Percentiles rank a stretch among this genome's conserved stretches.
Evolutionary conservation across 176 grass and related monocot species (phyloP).

Genomic region (Pontederia paniculata): DNA sequence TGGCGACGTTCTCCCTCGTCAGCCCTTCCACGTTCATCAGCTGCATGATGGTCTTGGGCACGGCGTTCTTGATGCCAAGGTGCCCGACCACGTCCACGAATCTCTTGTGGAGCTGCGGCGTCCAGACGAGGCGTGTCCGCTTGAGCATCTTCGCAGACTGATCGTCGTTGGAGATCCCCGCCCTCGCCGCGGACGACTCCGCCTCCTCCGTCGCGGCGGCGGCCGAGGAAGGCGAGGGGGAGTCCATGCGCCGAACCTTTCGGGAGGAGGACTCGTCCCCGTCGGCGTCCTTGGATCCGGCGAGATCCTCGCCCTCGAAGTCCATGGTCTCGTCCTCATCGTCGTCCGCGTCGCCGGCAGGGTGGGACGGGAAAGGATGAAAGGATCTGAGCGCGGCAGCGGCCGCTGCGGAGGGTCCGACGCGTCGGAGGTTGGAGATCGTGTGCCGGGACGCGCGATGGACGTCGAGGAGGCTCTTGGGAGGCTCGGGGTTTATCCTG

Average conservation of each 20-base stretch:
- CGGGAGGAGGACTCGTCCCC: constrained; percentile 1
- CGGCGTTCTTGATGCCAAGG: constrained; percentile 78
- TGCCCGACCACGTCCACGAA: constrained; percentile 95
- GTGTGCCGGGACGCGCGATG: constrained; percentile 53
- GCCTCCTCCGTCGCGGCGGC: constrained; percentile 20
- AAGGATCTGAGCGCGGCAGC: constrained; percentile 5
- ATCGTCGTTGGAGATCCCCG: constrained; percentile 12
- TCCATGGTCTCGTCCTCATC: constrained; percentile 10
- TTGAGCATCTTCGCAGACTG: constrained; percentile 22
- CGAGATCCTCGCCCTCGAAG: background rate
- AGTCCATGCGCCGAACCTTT: background rate
- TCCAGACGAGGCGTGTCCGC: constrained; percentile 70
- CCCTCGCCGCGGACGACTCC: constrained; percentile 15
- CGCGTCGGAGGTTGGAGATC: constrained; percentile 40
- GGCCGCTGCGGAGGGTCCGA: constrained; percentile 14
- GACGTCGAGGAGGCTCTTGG: constrained; percentile 49
- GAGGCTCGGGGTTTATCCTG: constrained; percentile 65
- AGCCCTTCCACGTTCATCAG: constrained; percentile 96
- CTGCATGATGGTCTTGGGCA: constrained; percentile 96
- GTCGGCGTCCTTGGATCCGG: background rate
- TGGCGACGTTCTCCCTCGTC: constrained; percentile 74
- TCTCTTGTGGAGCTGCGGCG: constrained; percentile 86
- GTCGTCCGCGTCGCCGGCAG: constrained; percentile 3
- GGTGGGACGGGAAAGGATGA: constrained; percentile 5
- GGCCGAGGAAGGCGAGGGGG: background rate